Base-by-base conservation (phyloP, 352 stramenopile species). In the Globisporangium heterothallicum region DNA sequence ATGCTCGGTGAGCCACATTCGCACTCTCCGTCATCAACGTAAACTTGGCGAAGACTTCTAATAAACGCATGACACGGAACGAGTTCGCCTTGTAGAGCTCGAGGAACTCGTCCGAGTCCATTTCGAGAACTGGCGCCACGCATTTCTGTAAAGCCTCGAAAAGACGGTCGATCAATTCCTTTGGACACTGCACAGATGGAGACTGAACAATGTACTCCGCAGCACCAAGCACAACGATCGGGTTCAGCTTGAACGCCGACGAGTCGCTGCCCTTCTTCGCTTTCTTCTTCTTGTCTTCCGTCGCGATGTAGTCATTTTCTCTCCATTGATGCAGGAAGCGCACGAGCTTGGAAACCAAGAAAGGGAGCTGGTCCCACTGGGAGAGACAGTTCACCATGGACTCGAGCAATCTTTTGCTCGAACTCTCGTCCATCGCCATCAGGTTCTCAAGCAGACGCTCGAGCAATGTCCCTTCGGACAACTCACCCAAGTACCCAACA, bases 351-450 rank as follows among this genome's bases (percentile, higher is more conserved):
- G 65, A 73, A 12, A 74, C 58, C 41, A 92, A 63, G 32, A 86
- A 81, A 18, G 71, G 68, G 1, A 92, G 74, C 42, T 88, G 75
- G 13, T 84, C 61, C 81, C 81, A 92, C 59, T 87, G 82, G 16
- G 68, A 63, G 16, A 92, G 70, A 42, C 78, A 92, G 42, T 90
- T 68, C 42, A 92, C 63, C 74, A 92, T 86, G 8, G 78, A 81
- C 49, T 87, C 74, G n/a, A 92, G 58, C 10, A 88, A 64, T 52
- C 81, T 85, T 49, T 75, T 78, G 58, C 71, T 90, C 10, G 72
- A 87, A 12, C 66, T 81, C 29, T 85, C 74, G 44, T 90, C 72
- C 68, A 90, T 85, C 29, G 54, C 56, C 78, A 90, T 86, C n/a
- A 90, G 51, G 13, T 76, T 78, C 24, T 77, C 64, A 4, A 92